These are phyloP conservation scores for Aspergillus costaricaensis DNA, from an alignment of 2,329 filamentous ascomycete species.

Conservation along the genomic window DNA sequence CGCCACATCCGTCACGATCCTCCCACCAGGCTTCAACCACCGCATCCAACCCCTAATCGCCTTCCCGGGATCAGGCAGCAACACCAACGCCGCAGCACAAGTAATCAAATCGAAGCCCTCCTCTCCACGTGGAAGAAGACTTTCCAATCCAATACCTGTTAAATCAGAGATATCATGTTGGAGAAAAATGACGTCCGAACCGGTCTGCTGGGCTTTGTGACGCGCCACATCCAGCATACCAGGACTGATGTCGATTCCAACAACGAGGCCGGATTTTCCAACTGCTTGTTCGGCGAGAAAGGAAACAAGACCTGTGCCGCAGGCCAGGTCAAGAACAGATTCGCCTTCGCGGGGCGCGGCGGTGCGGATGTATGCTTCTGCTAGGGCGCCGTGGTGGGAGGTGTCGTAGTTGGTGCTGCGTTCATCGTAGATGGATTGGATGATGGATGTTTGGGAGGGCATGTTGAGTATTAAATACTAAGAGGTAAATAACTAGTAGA, in stretches of 20 bases:
- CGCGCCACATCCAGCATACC: constrained; percentile 9
- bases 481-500: too few relatives aligned
- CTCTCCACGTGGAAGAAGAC: not conserved
- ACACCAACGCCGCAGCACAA: constrained; percentile 9
- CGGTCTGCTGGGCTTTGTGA: not conserved
- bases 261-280: not conserved
- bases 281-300: not conserved
- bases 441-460: not conserved
- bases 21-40: constrained; percentile 6
- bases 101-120: constrained; percentile 10
- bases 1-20: constrained; percentile 10
- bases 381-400: constrained; percentile 4
- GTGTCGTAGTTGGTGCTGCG: constrained; percentile 8
- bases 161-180: constrained; percentile 10
- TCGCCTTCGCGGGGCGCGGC: not conserved
- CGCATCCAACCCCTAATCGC: constrained; percentile 4
- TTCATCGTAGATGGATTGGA: constrained; percentile 11
- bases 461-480: not conserved
- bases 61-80: not conserved
- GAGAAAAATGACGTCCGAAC: not conserved
- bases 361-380: constrained; percentile 10
- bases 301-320: constrained; percentile 8
- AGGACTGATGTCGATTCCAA: constrained; percentile 8
- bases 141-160: not conserved
- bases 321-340: constrained; percentile 7